Evolutionary conservation across 2,329 filamentous ascomycete genomes (phyloP), one percentile per base, ranked within the genome.

Genomic region (Alternaria triticimaculans): DNA sequence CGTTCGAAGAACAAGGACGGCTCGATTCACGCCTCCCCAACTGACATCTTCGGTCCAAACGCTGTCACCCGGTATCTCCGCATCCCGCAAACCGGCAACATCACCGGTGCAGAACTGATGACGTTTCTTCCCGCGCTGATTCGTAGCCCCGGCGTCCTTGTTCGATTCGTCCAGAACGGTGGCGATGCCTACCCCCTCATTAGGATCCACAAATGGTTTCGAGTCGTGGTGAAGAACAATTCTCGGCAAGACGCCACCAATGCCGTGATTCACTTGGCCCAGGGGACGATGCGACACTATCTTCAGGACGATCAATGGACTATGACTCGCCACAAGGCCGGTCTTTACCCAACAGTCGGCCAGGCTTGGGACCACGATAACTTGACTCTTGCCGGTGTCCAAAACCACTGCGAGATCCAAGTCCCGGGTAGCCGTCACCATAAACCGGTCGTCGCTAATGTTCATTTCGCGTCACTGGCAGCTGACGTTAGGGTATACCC

Each of bases 31-130:
- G 33, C 6, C 26, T 51, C 49, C 12, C 49, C 49, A 23, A 37
- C 49, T 18, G 30, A 28, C 5, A 21, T 51, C 28, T 51, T 51
- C 12, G 49, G 49, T 37, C 26, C 18, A 23, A 20, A 51, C 9
- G 26, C 49, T 33, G 28, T 51, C 12, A 51, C 49, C 20, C 3
- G 49, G 21, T 51, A 48, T 33, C 49, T 60, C 25, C 6, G 10
- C 18, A 60, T 66, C 43, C 60, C 61, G 2, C 28, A 46, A 25
- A 41, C 45, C 26, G 61, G 49, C 12, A 61, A 60, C 14, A 55
- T 68, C 9, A 68, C 66, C 18, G 55, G 53, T 9, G 54, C 37
- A 23, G 61, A 67, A 51, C 48, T 65, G 23, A 15, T 60, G 12
- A 30, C 55, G 8, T 65, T 51, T 23, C 49, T 51, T 51, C 49